Percentiles rank a stretch among this genome's conserved stretches.
Conservation (phyloP, 148 eudicot genomes). For the Rhododendron molle region DNA sequence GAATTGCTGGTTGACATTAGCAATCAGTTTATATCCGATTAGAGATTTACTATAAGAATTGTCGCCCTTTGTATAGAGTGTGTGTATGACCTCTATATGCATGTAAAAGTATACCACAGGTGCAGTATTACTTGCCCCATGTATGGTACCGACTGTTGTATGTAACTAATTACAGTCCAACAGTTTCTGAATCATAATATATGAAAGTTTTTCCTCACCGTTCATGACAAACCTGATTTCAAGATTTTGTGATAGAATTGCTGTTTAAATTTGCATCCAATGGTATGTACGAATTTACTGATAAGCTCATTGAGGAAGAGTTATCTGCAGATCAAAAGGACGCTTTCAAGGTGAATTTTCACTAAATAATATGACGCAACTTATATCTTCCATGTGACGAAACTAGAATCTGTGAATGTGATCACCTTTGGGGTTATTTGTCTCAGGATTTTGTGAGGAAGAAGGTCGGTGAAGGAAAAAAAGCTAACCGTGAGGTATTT, state of each 20-base stretch:
- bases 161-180: background rate
- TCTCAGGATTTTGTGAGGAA: conserved; percentile 67
- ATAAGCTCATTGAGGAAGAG: conserved; percentile 63
- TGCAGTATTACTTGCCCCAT: background rate
- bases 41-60: background rate
- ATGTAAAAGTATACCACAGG: background rate
- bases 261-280: background rate
- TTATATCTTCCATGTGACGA: background rate
- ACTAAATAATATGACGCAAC: background rate
- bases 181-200: no score
- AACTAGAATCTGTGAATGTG: background rate
- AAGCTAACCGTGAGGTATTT: conserved; percentile 76
- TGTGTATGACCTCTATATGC: background rate
- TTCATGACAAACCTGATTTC: background rate
- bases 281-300: conserved; percentile 67
- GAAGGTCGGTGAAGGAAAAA: conserved; percentile 75
- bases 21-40: background rate
- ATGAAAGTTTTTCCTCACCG: background rate
- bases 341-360: conserved; percentile 55
- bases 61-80: background rate
- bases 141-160: background rate
- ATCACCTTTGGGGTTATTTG: conserved; percentile 1
- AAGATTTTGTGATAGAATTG: background rate
- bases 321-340: conserved; percentile 76
- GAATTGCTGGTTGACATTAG: background rate